These are phyloP conservation scores for Yamadazyma akitaensis DNA, from an alignment of 805 yeast species.

Conservation along the genomic window DNA sequence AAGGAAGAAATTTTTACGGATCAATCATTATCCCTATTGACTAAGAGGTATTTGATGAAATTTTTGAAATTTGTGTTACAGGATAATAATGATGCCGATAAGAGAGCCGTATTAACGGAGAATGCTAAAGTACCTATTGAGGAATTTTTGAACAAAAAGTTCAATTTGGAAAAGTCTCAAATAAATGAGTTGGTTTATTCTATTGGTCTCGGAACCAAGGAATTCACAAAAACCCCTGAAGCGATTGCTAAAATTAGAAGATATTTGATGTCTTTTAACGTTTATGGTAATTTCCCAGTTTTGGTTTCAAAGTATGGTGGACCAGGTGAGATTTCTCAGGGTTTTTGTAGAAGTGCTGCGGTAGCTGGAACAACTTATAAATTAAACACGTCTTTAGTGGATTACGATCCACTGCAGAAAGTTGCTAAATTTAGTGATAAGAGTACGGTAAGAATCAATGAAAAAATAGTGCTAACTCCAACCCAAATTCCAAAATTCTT, in stretches of 20 bases:
- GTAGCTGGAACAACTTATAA: conserved; percentile 96
- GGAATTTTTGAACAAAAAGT: conserved; percentile 58
- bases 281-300: conserved; percentile 93
- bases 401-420: conserved; percentile 63
- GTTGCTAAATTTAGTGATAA: conserved; percentile 76
- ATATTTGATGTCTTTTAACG: conserved; percentile 79
- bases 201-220: conserved; percentile 71
- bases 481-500: conserved; percentile 51
- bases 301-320: conserved; percentile 92
- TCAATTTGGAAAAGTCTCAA: conserved; percentile 71
- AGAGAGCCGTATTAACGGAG: conserved; percentile 53
- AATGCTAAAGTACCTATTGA: conserved; percentile 56
- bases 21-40: conserved; percentile 66
- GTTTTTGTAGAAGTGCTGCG: conserved; percentile 96
- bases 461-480: conserved; percentile 75
- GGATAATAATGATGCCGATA: conserved; percentile 56
- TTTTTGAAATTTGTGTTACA: conserved; percentile 80
- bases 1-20: conserved; percentile 94
- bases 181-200: conserved; percentile 81
- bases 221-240: conserved; percentile 60
- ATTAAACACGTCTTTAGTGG: conserved; percentile 61
- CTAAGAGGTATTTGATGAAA: conserved; percentile 86
- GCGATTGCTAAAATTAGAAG: conserved; percentile 82
- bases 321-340: conserved; percentile 93
- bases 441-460: conserved; percentile 67